Evolutionary conservation across 768 basidiomycete genomes (phyloP), one percentile per base, ranked within the genome.

Genomic region (Boletus fagicola): DNA sequence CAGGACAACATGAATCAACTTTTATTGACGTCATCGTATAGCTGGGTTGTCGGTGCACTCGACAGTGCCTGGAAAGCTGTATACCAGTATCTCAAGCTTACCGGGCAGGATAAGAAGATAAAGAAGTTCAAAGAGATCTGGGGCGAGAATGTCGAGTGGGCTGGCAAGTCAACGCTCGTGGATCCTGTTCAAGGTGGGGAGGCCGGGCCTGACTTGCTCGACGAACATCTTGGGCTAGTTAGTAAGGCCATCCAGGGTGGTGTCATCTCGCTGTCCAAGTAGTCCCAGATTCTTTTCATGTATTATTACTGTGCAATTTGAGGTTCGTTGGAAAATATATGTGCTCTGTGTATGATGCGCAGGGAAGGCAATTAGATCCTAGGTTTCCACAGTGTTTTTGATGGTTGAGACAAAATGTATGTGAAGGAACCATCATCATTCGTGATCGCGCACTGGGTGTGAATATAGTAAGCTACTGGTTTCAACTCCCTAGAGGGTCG

Each of bases 11-110:
- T 2, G 51, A 2, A 40, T 1, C 5, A 16, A 40, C n/a, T 1
- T 22, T 8, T 11, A 7, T 12, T 33, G 5, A 47, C n/a, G 10
- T 22, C 66, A 38, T 56, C 61, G 51, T 38, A 3, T 45, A 73
- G 74, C 2, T 78, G 78, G 76, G 69, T 77, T 2, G 74, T 69
- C 4, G 75, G 78, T 13, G 78, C 48, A 55, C 66, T 79, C 12
- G 74, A 77, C 47, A 74, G 75, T 22, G 68, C 70, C 4, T 75
- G 72, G 72, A 64, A 67, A 8, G 70, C 74, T 0, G 74, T 77
- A 9, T 56, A 68, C 31, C 59, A 70, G 35, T 66, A 69, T 24
- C 59, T 68, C 35, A 57, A 55, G 43, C 12, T 62, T 35, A 56
- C 60, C 46, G 13, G 38, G 10, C 64, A 68, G 28, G 1, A 13